Evolutionary conservation across 1,284 basidiomycete species (phyloP).

Genomic region (Fomitiporia mediterranea): DNA sequence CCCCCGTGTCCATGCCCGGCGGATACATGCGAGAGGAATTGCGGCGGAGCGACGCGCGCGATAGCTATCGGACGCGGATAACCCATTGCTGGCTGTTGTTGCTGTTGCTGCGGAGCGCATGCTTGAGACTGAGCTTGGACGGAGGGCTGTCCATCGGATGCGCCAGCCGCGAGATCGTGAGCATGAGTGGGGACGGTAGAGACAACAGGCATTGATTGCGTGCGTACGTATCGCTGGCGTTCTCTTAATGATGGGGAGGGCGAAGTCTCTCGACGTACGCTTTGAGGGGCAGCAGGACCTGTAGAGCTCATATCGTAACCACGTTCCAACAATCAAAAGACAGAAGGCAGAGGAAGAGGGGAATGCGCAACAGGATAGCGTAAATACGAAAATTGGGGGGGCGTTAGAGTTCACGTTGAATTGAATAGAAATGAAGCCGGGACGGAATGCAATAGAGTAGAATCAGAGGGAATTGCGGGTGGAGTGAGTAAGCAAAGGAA

Average conservation of each 20-base stretch:
- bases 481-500: too few relatives aligned
- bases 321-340: too few relatives aligned
- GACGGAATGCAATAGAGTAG: neutral
- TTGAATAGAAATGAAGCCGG: neutral
- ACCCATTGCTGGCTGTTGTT: neutral
- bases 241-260: conserved; percentile 62
- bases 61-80: conserved; percentile 34
- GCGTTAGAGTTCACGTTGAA: too few relatives aligned
- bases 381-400: neutral
- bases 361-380: neutral
- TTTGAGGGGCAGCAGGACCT: conserved; percentile 7
- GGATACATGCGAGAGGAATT: conserved; percentile 43
- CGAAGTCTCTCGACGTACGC: conserved; percentile 49
- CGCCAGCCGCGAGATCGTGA: neutral
- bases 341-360: neutral
- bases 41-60: conserved; percentile 45
- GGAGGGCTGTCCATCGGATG: neutral
- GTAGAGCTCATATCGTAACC: too few relatives aligned
- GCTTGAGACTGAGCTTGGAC: too few relatives aligned
- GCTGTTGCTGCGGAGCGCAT: neutral
- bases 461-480: neutral
- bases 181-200: conserved; percentile 33
- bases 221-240: conserved; percentile 51
- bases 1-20: conserved; percentile 29
- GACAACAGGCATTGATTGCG: conserved; percentile 58